Evolutionary conservation across 1,284 basidiomycete species (phyloP).

Genomic region (Pseudozyma sp.): DNA sequence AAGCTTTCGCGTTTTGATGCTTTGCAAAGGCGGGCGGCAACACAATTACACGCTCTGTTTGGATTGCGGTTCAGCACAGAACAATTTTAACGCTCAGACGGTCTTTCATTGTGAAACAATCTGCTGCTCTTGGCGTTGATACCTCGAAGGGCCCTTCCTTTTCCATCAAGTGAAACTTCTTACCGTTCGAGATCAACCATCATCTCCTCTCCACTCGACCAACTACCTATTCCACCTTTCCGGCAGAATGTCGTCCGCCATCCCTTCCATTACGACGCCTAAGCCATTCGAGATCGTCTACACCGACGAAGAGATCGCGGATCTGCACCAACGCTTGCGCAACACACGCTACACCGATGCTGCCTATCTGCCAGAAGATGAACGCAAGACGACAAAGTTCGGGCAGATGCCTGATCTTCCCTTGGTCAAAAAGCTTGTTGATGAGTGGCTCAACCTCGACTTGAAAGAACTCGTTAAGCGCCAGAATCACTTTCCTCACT

Average conservation of each 20-base stretch:
- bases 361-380: constrained; percentile 43
- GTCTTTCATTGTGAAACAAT: too few species aligned
- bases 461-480: constrained; percentile 31
- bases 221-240: background rate
- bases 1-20: too few species aligned
- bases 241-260: constrained; percentile 19
- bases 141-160: too few species aligned
- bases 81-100: too few species aligned
- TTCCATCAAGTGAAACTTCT: too few species aligned
- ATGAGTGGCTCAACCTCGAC: constrained; percentile 39
- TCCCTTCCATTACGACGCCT: constrained; percentile 44
- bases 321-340: constrained; percentile 39
- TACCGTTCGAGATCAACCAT: background rate
- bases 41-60: too few species aligned
- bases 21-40: too few species aligned
- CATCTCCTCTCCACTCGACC: background rate
- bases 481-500: constrained; percentile 51
- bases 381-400: constrained; percentile 20
- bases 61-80: too few species aligned
- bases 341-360: constrained; percentile 47
- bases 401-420: constrained; percentile 39
- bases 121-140: too few species aligned
- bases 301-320: constrained; percentile 35
- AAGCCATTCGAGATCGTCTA: constrained; percentile 52
- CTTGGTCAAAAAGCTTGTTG: constrained; percentile 29